Evolutionary conservation across 2,329 filamentous ascomycete species (phyloP).

Genomic region (Mariannaea sp.): DNA sequence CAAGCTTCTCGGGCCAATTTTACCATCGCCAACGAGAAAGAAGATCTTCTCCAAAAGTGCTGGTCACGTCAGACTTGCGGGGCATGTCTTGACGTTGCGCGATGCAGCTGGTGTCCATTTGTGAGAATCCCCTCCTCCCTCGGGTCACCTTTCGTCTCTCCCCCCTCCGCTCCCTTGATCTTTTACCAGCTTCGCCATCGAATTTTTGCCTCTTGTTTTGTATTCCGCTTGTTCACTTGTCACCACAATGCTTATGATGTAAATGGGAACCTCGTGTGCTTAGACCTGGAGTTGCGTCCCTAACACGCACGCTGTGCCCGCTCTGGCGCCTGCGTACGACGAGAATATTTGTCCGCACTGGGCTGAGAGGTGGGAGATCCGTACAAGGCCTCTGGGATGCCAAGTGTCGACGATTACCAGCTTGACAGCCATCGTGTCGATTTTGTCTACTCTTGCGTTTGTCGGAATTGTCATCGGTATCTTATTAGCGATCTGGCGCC

Average conservation of each 20-base stretch:
- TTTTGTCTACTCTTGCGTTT: constrained; percentile 38
- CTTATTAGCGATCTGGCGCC: constrained; percentile 27
- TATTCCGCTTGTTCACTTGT: neutral
- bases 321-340: constrained; percentile 57
- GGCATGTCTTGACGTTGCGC: constrained; percentile 48
- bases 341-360: constrained; percentile 57
- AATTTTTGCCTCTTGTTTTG: neutral
- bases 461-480: constrained; percentile 34
- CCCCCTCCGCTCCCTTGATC: too few relatives aligned
- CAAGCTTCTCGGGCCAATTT: constrained; percentile 39
- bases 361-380: constrained; percentile 48
- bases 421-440: constrained; percentile 36
- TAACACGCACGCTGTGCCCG: constrained; percentile 50
- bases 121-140: too few relatives aligned
- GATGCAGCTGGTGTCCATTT: constrained; percentile 60
- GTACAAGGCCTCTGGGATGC: constrained; percentile 44
- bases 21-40: constrained; percentile 34
- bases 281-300: constrained; percentile 61
- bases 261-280: too few relatives aligned
- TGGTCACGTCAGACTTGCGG: constrained; percentile 57
- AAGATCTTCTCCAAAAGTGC: constrained; percentile 53
- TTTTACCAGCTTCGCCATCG: neutral
- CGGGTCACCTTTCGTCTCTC: too few relatives aligned
- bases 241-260: constrained; percentile 14
- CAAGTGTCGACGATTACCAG: constrained; percentile 44